Conservation (phyloP, 1,284 basidiomycete genomes). For the Cutaneotrichosporon dermatis region DNA sequence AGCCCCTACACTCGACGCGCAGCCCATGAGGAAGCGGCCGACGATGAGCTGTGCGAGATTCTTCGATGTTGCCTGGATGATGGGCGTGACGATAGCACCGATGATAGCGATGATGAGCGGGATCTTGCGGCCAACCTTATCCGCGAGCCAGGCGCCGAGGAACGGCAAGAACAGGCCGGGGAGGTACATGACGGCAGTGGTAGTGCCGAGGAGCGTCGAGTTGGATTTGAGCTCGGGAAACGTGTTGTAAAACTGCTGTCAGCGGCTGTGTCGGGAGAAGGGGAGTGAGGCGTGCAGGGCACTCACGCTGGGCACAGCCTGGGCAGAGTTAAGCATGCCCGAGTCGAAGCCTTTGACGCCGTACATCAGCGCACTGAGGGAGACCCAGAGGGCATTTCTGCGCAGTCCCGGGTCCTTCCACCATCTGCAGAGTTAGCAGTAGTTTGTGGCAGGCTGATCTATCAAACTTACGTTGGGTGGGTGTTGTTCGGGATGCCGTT, state of each 20-base stretch:
- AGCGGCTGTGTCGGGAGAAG: too few relatives aligned
- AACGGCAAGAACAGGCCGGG: conserved; percentile 3
- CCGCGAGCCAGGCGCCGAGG: conserved; percentile 6
- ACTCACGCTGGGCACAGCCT: not conserved
- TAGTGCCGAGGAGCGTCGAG: conserved; percentile 6
- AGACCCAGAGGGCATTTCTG: conserved; percentile 8
- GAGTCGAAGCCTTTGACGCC: conserved; percentile 10
- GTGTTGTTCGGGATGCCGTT: conserved; percentile 11
- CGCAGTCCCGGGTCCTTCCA: conserved; percentile 10
- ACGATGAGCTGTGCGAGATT: conserved; percentile 6
- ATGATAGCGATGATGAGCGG: conserved; percentile 9
- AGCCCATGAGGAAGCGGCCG: conserved; percentile 12
- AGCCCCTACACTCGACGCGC: conserved; percentile 2
- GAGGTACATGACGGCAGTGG: conserved; percentile 9
- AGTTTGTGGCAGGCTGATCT: too few relatives aligned
- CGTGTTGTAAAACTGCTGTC: not conserved
- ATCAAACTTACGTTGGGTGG: not conserved
- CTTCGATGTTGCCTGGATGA: conserved; percentile 8
- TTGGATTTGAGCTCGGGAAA: conserved; percentile 5
- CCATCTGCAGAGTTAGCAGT: too few relatives aligned
- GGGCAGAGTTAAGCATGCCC: conserved; percentile 6
- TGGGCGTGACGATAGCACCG: conserved; percentile 8
- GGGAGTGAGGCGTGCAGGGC: too few relatives aligned
- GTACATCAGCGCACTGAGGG: conserved; percentile 7
- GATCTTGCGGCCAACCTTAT: conserved; percentile 12